Conservation (phyloP, 1,284 basidiomycete species). For the Ustilago bromivora region DNA sequence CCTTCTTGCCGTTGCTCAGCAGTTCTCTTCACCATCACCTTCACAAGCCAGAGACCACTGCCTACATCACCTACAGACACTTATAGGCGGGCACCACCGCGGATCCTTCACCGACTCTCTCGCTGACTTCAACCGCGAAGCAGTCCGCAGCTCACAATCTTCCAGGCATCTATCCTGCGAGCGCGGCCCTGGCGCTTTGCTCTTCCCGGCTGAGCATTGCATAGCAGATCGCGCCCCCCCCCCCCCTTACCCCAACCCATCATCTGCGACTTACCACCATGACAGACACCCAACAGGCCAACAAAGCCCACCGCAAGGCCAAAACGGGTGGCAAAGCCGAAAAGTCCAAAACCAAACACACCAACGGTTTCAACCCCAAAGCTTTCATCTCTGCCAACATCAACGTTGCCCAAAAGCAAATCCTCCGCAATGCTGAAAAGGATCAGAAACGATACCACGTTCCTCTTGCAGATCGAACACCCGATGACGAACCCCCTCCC, state of each 20-base stretch:
- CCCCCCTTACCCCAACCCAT: background rate
- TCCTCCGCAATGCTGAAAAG: conserved; percentile 88
- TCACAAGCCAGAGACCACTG: background rate
- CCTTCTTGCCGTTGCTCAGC: conserved; percentile 1
- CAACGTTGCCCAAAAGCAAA: conserved; percentile 77
- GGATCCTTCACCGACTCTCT: background rate
- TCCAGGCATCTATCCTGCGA: background rate
- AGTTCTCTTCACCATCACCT: background rate
- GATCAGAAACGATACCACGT: conserved; percentile 96
- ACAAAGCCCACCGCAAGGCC: conserved; percentile 62
- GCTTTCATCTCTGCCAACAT: conserved; percentile 81
- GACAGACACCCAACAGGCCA: conserved; percentile 62
- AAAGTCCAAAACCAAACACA: conserved; percentile 58
- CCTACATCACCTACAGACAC: background rate
- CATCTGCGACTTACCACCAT: conserved; percentile 16
- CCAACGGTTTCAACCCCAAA: conserved; percentile 86
- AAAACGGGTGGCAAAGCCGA: conserved; percentile 64
- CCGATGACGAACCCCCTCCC: conserved; percentile 88
- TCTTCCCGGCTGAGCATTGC: conserved; percentile 5
- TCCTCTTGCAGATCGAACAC: conserved; percentile 90
- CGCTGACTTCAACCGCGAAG: background rate
- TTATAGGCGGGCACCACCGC: background rate
- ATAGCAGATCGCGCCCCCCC: background rate
- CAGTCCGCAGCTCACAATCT: background rate
- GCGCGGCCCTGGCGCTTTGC: conserved; percentile 21